Base-by-base conservation (phyloP, 2,329 filamentous ascomycete species). In the Fusarium sp. region DNA sequence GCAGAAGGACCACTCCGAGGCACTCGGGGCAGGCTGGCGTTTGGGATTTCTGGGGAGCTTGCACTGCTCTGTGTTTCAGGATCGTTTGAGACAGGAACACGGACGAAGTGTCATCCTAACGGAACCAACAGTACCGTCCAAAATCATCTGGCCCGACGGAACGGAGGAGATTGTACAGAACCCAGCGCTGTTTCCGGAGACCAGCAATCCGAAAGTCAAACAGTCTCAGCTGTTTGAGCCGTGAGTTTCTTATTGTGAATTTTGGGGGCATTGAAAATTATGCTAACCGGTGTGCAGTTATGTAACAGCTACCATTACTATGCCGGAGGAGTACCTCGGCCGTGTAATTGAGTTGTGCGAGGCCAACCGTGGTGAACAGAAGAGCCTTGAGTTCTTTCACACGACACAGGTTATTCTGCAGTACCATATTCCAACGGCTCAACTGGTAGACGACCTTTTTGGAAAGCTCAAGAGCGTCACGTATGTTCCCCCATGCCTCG, bases 11-110 rank as follows among this genome's bases (percentile, higher is more conserved):
- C 93, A 93, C 27, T 98, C 94, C 0, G 94, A 98, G 77, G 96
- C 96, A 1, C 85, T 99, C 1, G 96, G 96, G 1, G 93, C 95
- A 2, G 96, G 96, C 4, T 99, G 96, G 91, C 90, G 96, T 47
- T 83, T 99, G 13, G 96, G 96, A 0, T 99, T 99, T 77, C 82
- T 99, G 6, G 96, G 96, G n/a, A 98, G 94, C 15, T 84, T 99
- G 49, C 96, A 99, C 80, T 98, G 96, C 82, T 98, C 94, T n/a
- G 96, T 99, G 7, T 99, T 99, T 75, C 94, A 99, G 81, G 96
- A 99, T 80, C 92, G 96, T 2, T 83, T 99, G 56, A 90, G 94
- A 45, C 94, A 98, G 80, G 96, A 99, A 80, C 94, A 99, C 76
- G 96, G 95, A 8, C 92, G 93, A 5, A 96, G 90, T 76, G 94